Conservation (phyloP, 106 monocot genomes). For the Apostasia ramifera region DNA sequence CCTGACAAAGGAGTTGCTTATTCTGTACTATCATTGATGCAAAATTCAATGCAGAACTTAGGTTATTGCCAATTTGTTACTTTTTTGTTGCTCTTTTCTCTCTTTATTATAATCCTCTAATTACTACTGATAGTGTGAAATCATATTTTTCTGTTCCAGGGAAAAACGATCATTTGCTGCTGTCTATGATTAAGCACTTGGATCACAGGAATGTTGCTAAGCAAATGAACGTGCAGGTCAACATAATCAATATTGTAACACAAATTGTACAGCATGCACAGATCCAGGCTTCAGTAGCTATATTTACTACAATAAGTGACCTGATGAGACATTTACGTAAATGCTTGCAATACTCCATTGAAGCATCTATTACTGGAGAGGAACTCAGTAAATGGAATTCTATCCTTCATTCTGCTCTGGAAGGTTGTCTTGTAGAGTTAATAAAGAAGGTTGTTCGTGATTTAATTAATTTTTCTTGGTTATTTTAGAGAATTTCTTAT, state of each 20-base stretch:
- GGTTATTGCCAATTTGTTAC: constrained; percentile 21
- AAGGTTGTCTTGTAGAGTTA: constrained; percentile 65
- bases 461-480: background rate
- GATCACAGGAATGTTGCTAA: constrained; percentile 87
- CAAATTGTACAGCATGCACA: constrained; percentile 45
- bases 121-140: too few relatives aligned
- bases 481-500: background rate
- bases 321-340: constrained; percentile 82
- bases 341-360: constrained; percentile 74
- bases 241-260: constrained; percentile 46
- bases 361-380: constrained; percentile 34
- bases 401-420: constrained; percentile 60
- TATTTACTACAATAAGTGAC: constrained; percentile 61
- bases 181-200: constrained; percentile 81
- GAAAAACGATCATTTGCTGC: constrained; percentile 55
- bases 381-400: constrained; percentile 37
- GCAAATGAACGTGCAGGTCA: constrained; percentile 43
- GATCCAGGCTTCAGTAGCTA: constrained; percentile 41
- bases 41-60: constrained; percentile 59
- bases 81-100: background rate
- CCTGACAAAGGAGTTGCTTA: constrained; percentile 49
- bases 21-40: constrained; percentile 67
- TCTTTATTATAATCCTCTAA: too few relatives aligned
- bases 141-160: constrained; percentile 36
- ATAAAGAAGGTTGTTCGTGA: constrained; percentile 45